Conservation (phyloP, 2,329 filamentous ascomycete species). For the Talaromyces sp. region DNA sequence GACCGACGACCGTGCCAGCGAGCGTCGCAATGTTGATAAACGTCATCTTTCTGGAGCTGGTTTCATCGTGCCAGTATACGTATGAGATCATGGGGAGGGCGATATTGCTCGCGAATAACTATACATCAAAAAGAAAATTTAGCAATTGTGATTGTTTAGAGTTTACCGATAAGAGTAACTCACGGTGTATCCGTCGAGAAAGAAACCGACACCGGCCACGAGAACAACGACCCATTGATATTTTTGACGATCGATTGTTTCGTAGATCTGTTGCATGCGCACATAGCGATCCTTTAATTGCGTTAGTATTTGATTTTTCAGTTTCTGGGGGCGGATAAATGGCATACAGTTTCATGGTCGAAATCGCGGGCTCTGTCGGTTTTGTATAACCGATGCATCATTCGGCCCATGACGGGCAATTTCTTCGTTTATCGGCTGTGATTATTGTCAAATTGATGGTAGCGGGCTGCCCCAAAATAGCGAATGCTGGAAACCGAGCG, state of each 20-base stretch:
- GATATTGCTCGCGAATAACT: slow-evolving; percentile 53
- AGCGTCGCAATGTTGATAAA: slow-evolving; percentile 50
- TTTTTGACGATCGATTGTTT: slow-evolving; percentile 45
- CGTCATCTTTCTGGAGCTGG: slow-evolving; percentile 35
- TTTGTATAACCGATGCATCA: slow-evolving; percentile 41
- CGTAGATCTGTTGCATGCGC: slow-evolving; percentile 46
- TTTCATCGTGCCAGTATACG: slow-evolving; percentile 48
- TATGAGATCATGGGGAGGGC: slow-evolving; percentile 51
- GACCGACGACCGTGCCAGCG: slow-evolving; percentile 48
- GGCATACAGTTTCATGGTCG: slow-evolving; percentile 42
- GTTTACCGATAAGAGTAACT: slow-evolving; percentile 10
- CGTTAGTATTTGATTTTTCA: neutral
- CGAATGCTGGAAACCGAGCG: neutral
- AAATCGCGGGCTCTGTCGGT: slow-evolving; percentile 46
- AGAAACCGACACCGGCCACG: slow-evolving; percentile 52
- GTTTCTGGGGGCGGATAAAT: neutral
- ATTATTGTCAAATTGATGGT: no score
- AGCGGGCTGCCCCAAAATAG: neutral
- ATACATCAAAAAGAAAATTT: slow-evolving; percentile 6
- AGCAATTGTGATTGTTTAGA: neutral
- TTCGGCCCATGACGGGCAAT: slow-evolving; percentile 32
- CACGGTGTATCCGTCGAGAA: slow-evolving; percentile 49
- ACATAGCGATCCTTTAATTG: slow-evolving; percentile 42
- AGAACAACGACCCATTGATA: slow-evolving; percentile 47
- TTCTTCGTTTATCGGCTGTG: neutral